These are phyloP conservation scores for Paecilomyces dactylethromorphus DNA, from an alignment of 2,329 filamentous ascomycete genomes.

Conservation along the genomic window DNA sequence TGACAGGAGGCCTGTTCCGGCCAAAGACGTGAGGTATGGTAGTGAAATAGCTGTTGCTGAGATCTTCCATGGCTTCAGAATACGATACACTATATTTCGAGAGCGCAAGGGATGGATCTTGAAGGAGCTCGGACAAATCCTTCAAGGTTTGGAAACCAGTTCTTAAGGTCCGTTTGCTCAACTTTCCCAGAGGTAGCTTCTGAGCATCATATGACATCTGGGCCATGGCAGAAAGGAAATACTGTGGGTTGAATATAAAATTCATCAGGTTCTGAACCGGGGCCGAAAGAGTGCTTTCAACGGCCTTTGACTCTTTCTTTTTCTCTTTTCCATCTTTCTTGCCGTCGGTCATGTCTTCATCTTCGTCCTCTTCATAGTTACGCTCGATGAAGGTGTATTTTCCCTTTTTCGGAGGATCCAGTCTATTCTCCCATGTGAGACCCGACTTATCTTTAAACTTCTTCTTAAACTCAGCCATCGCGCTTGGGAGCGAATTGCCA, in stretches of 20 bases:
- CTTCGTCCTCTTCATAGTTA: slow-evolving; percentile 62
- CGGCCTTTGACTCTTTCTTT: slow-evolving; percentile 28
- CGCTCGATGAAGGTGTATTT: slow-evolving; percentile 76
- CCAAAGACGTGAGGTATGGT: slow-evolving; percentile 78
- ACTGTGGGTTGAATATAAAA: slow-evolving; percentile 75
- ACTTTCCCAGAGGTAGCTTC: slow-evolving; percentile 76
- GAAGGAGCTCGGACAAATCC: slow-evolving; percentile 62
- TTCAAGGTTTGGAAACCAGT: slow-evolving; percentile 72
- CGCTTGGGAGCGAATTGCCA: slow-evolving; percentile 32
- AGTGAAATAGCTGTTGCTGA: slow-evolving; percentile 75
- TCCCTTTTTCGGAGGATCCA: slow-evolving; percentile 43
- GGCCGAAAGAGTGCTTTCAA: slow-evolving; percentile 52
- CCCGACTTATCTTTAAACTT: slow-evolving; percentile 55
- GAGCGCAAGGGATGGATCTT: slow-evolving; percentile 43
- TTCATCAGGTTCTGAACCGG: slow-evolving; percentile 64
- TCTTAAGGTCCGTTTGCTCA: slow-evolving; percentile 70
- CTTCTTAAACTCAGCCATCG: slow-evolving; percentile 42
- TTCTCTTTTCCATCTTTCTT: slow-evolving; percentile 22
- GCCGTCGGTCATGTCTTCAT: slow-evolving; percentile 42
- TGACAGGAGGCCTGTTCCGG: slow-evolving; percentile 64
- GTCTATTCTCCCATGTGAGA: slow-evolving; percentile 44
- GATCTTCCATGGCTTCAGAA: slow-evolving; percentile 46
- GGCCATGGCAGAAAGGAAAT: slow-evolving; percentile 54
- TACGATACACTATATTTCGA: slow-evolving; percentile 37
- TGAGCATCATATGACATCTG: slow-evolving; percentile 43